Base-by-base conservation (phyloP, 2,329 filamentous ascomycete genomes). In the Onygenales sp. region DNA sequence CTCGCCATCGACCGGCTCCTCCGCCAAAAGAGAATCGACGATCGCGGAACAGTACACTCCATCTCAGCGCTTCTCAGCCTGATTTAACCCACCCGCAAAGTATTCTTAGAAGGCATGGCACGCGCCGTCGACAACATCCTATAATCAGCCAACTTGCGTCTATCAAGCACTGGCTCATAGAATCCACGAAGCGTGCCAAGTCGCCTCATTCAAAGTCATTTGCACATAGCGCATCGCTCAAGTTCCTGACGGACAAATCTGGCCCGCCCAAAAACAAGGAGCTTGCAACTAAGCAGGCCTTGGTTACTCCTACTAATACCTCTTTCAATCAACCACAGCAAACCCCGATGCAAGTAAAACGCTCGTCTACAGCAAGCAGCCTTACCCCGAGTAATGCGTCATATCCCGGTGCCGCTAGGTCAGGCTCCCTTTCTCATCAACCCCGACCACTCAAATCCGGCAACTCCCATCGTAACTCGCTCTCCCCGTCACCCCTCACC, bases 401-500 rank as follows among this genome's bases (percentile, higher is more conserved):
- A 2, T 72, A 72, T 56, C 66, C 65, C 32, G 67, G 71, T 51
- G 65, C 71, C 2, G 55, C 52, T 47, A 65, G 70, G n/a, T 67
- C 72, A 50, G 71, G 70, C 17, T 73, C 67, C 39, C 65, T 56
- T 17, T 50, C 65, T 47, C 69, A 69, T 6, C 65, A 68, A 49
- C 62, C 67, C 39, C 65, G 69, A 39, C 61, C 63, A 34, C 49
- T 70, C 34, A 71, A 65, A 49, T 68, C 64, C n/a, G n/a, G 34
- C 6, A 61, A 63, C 37, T 59, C 64, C 50, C 67, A 74, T 56
- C 81, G 89, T 13, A 86, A 89, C 56, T 95, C 90, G 0, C 73
- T 94, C 8, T 95, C 89, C 0, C 93, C 93, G 0, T 86, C 85
- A 2, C 92, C 93, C 0, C 70, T 96, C 42, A 97, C 93, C 0